Evolutionary conservation across 441 rosid species (phyloP), one percentile per base, ranked within the genome.

Genomic region (Gossypium trilobum): DNA sequence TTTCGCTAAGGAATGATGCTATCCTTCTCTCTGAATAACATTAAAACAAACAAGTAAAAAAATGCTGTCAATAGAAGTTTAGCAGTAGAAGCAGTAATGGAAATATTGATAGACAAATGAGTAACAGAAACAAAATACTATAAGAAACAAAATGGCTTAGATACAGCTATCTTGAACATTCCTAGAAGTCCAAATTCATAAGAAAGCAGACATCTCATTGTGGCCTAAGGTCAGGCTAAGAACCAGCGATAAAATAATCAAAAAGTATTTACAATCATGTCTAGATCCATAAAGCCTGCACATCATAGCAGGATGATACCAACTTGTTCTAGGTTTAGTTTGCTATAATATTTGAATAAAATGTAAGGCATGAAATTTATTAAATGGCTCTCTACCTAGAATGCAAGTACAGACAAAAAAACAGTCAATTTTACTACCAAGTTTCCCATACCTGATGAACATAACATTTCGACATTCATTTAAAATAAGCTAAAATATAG

Each of bases 21-120:
- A 96, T 88, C 85, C 86, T 93, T 81, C 87, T 89, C 86, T 96
- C 99, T 91, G 97, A 69, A 81, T 55, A 23, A 81, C 52, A 77
- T 39, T 36, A 74, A 64, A 75, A 44, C 68, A 76, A 85, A 29
- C 65, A 67, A 63, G 73, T 54, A 54, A 9, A 61, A 20, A 60
- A 60, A 62, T 48, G 17, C 42, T 13, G 74, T 20, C 67, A 72
- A 71, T 17, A 68, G 19, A 42, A 20, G 17, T 8, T 3, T 63
- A 70, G 57, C 14, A 65, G 62, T 62, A 73, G 42, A 68, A 74
- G 54, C 52, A 54, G 66, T 48, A 81, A 63, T 51, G 70, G 51
- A 19, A 54, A 73, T 50, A 64, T 55, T 10, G 69, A 46, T 16
- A 42, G 29, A 27, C 44, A 70, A 23, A 52, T 17, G 56, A 25